phyloP scores from a whole-genome alignment of 768 basidiomycete species.

The Glaciozyma martinii region DNA sequence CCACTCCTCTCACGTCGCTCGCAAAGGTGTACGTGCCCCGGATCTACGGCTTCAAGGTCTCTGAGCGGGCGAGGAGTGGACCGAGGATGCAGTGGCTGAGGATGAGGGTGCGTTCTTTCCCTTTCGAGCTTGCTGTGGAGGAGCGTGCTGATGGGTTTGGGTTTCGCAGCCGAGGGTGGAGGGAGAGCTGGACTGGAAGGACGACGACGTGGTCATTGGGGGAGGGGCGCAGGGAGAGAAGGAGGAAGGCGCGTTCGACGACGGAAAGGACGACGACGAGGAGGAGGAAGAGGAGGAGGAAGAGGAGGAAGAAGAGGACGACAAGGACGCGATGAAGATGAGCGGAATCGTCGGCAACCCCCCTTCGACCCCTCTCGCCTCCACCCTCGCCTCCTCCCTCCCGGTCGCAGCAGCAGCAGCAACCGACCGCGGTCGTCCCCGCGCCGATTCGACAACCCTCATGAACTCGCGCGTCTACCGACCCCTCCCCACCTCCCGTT shows the following conservation, averaged over 20 bases:
- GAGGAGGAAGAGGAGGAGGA: constrained; percentile 20
- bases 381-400: background rate
- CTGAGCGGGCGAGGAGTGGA: constrained; percentile 85
- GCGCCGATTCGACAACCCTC: background rate
- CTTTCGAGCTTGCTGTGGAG: background rate
- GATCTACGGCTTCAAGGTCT: constrained; percentile 97
- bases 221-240: constrained; percentile 1
- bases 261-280: constrained; percentile 16
- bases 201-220: background rate
- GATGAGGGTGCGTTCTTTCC: constrained; percentile 45
- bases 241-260: constrained; percentile 20
- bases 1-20: constrained; percentile 30
- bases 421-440: background rate
- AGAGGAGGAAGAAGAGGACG: background rate
- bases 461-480: constrained; percentile 1
- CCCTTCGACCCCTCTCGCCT: background rate
- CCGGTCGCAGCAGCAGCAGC: background rate
- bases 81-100: constrained; percentile 97
- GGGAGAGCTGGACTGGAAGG: constrained; percentile 28
- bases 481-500: background rate
- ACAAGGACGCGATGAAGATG: background rate
- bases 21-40: constrained; percentile 72
- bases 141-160: background rate
- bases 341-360: background rate
- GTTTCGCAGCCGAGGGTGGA: constrained; percentile 19